Base-by-base conservation (phyloP, 371 early-diverging fungal genomes). In the Dinochytrium kinnereticum region DNA sequence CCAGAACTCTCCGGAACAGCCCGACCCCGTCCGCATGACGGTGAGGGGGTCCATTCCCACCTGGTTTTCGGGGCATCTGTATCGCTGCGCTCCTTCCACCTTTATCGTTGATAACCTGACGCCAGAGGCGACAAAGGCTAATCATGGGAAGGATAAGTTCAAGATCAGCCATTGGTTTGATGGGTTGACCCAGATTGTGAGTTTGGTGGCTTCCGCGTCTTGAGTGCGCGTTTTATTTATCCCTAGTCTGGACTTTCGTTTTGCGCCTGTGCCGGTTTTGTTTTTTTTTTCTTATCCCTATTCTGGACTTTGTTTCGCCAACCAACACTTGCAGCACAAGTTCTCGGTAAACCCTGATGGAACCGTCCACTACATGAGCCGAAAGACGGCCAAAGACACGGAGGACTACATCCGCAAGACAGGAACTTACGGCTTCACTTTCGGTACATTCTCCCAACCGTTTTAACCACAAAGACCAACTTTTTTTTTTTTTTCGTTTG, bases 21-120 rank as follows among this genome's bases (percentile, higher is more conserved):
- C 15, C 38, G 24, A 3, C 3, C 64, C 64, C 2, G 19, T 61
- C 38, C 10, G 28, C 21, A 30, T 61, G 64, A 33, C 5, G 15
- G 64, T 61, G 3, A 31, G 10, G 33, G 64, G 64, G 5, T 17
- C 26, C 33, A 61, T 61, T 17, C 64, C 64, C 2, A 7, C 24
- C 3, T 61, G 64, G 64, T 21, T 61, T 33, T 19, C 33, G 24
- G 64, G 64, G 17, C 64, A 61, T 24, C 64, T 61, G 15, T 61
- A 61, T 36, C 64, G 64, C 33, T 61, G 64, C 64, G 64, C 64
- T 2, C 64, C 64, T 7, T 36, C 36, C 64, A 61, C 64, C 19
- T 31, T 61, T 21, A 17, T 10, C 15, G 24, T 61, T 31, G 55
- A 53, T 26, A 31, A 31, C 64, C 34, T 61, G 15, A 30, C 64